Evolutionary conservation across 306 rosid species (phyloP), one percentile per base, ranked within the genome.

Genomic region (Geum urbanum): DNA sequence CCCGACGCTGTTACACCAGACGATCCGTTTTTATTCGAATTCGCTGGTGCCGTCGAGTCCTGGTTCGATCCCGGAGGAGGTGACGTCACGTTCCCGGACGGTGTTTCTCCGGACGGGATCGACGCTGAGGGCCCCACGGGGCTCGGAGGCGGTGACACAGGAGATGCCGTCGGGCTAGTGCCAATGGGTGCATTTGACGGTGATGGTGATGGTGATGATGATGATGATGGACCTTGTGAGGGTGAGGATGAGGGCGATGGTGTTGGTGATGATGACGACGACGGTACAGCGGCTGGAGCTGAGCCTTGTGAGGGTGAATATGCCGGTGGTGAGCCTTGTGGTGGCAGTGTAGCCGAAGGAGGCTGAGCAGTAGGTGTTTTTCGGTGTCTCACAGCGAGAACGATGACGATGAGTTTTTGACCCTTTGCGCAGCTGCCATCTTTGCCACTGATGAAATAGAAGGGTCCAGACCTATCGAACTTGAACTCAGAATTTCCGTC

Each of bases 401-500:
- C 98, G 18, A 81, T 77, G 39, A 92, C 22, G 1, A 22, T 19
- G 35, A 92, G 50, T 60, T 88, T 90, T 82, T 92, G 98, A 18
- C 96, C 98, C 63, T 88, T 85, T 0, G 69, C 76, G 77, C 98
- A 92, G 60, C 63, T 78, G 0, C 77, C 88, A 15, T 74, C 70
- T 0, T 86, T 64, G 0, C 97, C 98, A 72, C 94, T 86, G 40
- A 86, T 77, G 75, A 92, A 92, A 67, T 66, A 90, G 75, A 79
- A 90, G 3, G 96, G 86, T 4, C 98, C 98, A 0, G 94, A 84
- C 11, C 84, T 61, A 24, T 85, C 87, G 3, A 92, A 37, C 13
- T 67, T 83, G 69, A 85, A 85, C 70, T 79, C 79, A 0, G 94
- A 84, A 15, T 85, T 72, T 18, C 96, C 96, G 71, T 81, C 92